phyloP scores from a whole-genome alignment of 2,329 filamentous ascomycete genomes.

The Penicillium sp. region DNA sequence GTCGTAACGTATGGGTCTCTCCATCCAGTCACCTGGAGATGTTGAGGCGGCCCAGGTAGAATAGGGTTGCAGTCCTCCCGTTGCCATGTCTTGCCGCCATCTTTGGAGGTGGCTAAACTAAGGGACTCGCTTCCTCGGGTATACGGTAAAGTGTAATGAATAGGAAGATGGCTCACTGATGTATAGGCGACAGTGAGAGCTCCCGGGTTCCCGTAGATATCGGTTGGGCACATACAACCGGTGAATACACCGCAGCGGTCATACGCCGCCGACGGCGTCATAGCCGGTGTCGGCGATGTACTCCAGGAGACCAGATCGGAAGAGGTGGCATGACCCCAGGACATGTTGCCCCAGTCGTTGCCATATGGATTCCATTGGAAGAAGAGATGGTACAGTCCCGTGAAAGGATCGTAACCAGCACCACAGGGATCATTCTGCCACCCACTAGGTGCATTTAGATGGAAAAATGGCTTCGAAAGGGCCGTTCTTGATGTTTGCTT shows the following conservation, averaged over 20 bases:
- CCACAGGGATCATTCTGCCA: constrained; percentile 50
- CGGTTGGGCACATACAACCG: constrained; percentile 37
- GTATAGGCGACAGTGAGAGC: constrained; percentile 42
- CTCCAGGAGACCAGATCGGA: constrained; percentile 42
- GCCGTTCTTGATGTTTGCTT: not conserved
- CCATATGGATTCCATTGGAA: constrained; percentile 47
- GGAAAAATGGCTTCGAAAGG: constrained; percentile 30
- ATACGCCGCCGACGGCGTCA: constrained; percentile 37
- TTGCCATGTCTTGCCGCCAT: constrained; percentile 40
- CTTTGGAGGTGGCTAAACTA: constrained; percentile 38
- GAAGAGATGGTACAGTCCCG: constrained; percentile 41
- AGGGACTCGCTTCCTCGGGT: constrained; percentile 37
- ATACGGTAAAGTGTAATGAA: constrained; percentile 43
- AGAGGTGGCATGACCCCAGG: constrained; percentile 43
- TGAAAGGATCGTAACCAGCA: constrained; percentile 40
- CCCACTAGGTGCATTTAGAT: constrained; percentile 36
- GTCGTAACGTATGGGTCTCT: constrained; percentile 41
- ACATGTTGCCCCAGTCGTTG: constrained; percentile 44
- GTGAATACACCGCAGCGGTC: constrained; percentile 45
- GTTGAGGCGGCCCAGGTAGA: constrained; percentile 33
- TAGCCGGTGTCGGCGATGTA: constrained; percentile 24
- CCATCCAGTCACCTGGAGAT: constrained; percentile 42
- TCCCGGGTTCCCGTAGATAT: constrained; percentile 23
- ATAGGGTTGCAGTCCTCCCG: constrained; percentile 40
- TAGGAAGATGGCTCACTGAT: constrained; percentile 40